These are phyloP conservation scores for Phaeodactylum tricornutum DNA, from an alignment of 108 stramenopile species.

Conservation along the genomic window DNA sequence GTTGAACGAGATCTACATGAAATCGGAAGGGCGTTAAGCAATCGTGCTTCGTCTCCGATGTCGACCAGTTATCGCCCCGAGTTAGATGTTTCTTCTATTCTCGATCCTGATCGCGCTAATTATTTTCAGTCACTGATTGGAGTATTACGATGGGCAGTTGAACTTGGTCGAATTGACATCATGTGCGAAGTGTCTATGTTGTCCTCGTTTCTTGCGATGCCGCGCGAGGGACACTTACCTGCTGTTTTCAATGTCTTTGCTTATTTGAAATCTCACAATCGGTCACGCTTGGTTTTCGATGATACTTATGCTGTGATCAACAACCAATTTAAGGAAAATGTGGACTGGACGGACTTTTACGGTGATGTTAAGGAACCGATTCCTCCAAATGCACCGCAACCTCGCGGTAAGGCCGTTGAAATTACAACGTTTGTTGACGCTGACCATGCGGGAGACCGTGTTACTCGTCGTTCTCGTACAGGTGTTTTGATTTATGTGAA, in stretches of 20 bases:
- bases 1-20: slow-evolving; percentile 10
- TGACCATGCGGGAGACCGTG: slow-evolving; percentile 35
- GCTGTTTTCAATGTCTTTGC: slow-evolving; percentile 23
- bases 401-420: slow-evolving; percentile 16
- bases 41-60: slow-evolving; percentile 17
- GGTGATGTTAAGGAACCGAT: slow-evolving; percentile 15
- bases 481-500: slow-evolving; percentile 47
- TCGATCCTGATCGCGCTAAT: slow-evolving; percentile 4
- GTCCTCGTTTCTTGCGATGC: too few species aligned
- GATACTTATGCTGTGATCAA: slow-evolving; percentile 5
- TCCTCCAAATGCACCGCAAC: slow-evolving; percentile 19
- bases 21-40: slow-evolving; percentile 7
- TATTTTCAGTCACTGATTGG: slow-evolving; percentile 30
- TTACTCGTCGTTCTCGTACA: slow-evolving; percentile 37
- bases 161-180: slow-evolving; percentile 37
- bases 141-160: slow-evolving; percentile 34
- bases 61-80: slow-evolving; percentile 10
- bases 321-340: not conserved
- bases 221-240: slow-evolving; percentile 33
- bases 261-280: slow-evolving; percentile 11
- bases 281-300: slow-evolving; percentile 25
- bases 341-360: slow-evolving; percentile 19
- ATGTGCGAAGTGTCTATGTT: slow-evolving; percentile 12
- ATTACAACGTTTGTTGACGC: slow-evolving; percentile 35
- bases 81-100: slow-evolving; percentile 5